Base-by-base conservation (phyloP, 2,329 filamentous ascomycete genomes). In the Alternaria brassicae region DNA sequence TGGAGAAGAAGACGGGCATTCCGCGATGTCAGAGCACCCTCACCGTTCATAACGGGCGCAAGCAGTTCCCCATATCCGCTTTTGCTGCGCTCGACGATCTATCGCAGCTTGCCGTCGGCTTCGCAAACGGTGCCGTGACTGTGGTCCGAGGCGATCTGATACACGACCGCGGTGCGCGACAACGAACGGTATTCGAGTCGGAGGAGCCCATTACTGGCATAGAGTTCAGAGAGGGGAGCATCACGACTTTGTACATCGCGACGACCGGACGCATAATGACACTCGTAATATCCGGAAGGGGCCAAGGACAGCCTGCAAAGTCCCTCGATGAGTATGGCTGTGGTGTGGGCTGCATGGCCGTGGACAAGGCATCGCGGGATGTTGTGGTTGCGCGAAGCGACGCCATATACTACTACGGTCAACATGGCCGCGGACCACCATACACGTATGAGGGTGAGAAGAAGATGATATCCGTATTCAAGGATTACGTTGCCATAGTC, bases 131-230 rank as follows among this genome's bases (percentile, higher is more conserved):
- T 7, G 89, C 93, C 1, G 94, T 99, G 12, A 96, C 93, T 0
- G 89, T 99, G 27, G 91, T 99, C 57, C 87, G 95, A 58, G 95
- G 96, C 61, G 95, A 99, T 75, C 83, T 99, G 48, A 91, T 99
- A 69, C 93, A 99, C 76, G 95, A 99, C 76, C 88, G 95, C 57
- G 95, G 96, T 21, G 93, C 94, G 10, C 93, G 92, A 75, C 95
- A 99, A 77, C 88, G 95, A 53, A 95, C 94, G 32, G 92, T 99
- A 9, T 95, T 96, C 79, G 95, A 99, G 75, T 97, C 93, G 0
- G 93, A 98, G 70, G 95, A 99, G 76, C 96, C 95, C 0, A 89
- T 99, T 9, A 99, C 95, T 0, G 94, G 93, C 2, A 88, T 99
- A 13, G 91, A 95, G 72, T 90, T 97, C 61, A 81, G 87, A 44